A percentile compares a stretch with the other conserved stretches of the same genome.
Conservation (phyloP, 345 rosid genomes). For the Salix udensis region DNA sequence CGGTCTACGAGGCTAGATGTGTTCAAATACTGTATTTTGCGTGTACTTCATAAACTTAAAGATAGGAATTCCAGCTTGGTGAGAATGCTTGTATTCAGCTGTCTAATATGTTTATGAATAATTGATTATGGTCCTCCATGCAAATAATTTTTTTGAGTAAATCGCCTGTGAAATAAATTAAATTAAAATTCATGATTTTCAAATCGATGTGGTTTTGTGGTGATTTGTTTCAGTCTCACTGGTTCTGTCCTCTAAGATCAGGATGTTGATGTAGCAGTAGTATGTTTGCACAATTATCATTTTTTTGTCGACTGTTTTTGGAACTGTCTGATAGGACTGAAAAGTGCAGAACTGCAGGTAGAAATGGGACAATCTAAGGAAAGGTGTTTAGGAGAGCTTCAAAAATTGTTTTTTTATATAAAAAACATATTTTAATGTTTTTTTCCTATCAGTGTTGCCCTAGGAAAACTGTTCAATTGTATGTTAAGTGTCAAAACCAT, state of each 20-base stretch:
- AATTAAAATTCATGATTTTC: background rate
- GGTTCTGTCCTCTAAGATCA: background rate
- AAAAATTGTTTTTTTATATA: too few relatives aligned
- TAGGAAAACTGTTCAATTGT: background rate
- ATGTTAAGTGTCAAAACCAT: background rate
- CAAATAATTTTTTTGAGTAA: background rate
- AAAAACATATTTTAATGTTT: too few relatives aligned
- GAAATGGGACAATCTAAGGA: too few relatives aligned
- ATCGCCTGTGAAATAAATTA: background rate
- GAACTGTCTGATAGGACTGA: too few relatives aligned
- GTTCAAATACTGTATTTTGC: background rate
- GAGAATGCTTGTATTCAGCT: background rate
- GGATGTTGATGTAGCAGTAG: background rate
- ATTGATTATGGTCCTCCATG: background rate
- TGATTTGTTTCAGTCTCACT: background rate
- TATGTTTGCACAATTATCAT: background rate
- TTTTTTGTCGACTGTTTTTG: too few relatives aligned
- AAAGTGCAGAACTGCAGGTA: too few relatives aligned
- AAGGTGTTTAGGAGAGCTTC: too few relatives aligned
- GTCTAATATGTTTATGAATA: background rate
- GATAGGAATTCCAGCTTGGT: background rate
- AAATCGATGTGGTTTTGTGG: background rate
- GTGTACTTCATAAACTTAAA: background rate
- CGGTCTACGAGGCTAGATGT: background rate
- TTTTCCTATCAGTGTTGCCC: too few relatives aligned